phyloP scores from a whole-genome alignment of 208 protist species.

The Trypanosoma mega region DNA sequence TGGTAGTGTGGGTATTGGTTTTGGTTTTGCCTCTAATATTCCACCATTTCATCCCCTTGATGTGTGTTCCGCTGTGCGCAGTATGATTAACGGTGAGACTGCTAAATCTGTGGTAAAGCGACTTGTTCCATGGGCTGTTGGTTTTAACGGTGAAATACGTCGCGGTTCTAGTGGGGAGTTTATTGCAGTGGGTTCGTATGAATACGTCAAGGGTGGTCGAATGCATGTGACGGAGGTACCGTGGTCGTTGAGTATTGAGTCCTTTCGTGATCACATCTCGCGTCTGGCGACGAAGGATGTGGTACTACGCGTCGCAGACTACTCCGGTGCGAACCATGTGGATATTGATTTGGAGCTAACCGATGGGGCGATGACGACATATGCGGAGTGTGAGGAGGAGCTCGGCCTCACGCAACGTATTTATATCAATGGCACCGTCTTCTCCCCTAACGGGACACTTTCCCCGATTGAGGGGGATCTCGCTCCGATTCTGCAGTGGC shows the following conservation, averaged over 20 bases:
- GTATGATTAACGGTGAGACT: slow-evolving; percentile 83
- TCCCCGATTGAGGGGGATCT: slow-evolving; percentile 75
- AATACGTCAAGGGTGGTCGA: slow-evolving; percentile 58
- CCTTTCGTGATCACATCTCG: slow-evolving; percentile 75
- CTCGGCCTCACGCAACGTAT: slow-evolving; percentile 70
- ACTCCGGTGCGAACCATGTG: slow-evolving; percentile 89
- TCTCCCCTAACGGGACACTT: slow-evolving; percentile 79
- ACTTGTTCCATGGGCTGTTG: slow-evolving; percentile 96
- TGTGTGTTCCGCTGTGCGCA: slow-evolving; percentile 87
- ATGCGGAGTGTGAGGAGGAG: slow-evolving; percentile 75
- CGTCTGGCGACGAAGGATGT: slow-evolving; percentile 65
- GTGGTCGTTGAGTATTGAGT: slow-evolving; percentile 74
- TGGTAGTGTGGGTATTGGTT: slow-evolving; percentile 99
- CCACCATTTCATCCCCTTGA: slow-evolving; percentile 97
- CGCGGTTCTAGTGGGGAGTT: slow-evolving; percentile 67
- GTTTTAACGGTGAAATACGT: slow-evolving; percentile 91
- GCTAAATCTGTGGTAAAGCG: slow-evolving; percentile 71
- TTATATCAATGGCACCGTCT: slow-evolving; percentile 87
- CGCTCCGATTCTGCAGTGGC: slow-evolving; percentile 82
- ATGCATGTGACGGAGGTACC: slow-evolving; percentile 79
- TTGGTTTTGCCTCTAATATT: slow-evolving; percentile 96
- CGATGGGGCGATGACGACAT: slow-evolving; percentile 50
- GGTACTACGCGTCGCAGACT: slow-evolving; percentile 88
- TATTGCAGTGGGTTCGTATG: slow-evolving; percentile 69
- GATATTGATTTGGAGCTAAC: slow-evolving; percentile 86